phyloP scores from a whole-genome alignment of 1,284 basidiomycete species.

The Rhodotorula mucilaginosa region DNA sequence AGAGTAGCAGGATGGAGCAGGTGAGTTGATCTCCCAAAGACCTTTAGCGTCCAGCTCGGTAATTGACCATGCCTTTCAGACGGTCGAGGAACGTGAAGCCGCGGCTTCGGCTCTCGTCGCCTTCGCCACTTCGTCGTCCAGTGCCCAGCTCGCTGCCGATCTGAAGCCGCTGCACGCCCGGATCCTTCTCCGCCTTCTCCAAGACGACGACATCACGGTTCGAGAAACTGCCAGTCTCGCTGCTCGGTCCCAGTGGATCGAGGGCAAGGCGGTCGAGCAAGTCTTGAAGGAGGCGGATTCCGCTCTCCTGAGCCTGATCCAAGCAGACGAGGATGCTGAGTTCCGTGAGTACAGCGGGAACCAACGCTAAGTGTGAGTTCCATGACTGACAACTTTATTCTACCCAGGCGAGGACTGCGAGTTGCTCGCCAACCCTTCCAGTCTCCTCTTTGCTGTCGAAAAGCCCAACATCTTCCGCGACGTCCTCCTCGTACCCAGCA shows the following conservation, averaged over 20 bases:
- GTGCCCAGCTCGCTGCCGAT: background rate
- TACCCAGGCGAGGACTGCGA: conserved; percentile 22
- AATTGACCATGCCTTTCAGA: conserved; percentile 4
- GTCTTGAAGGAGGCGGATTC: conserved; percentile 3
- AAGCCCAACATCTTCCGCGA: conserved; percentile 40
- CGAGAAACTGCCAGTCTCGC: conserved; percentile 15
- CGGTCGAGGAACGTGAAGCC: conserved; percentile 36
- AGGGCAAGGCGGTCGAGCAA: conserved; percentile 25
- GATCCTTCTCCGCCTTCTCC: conserved; percentile 26
- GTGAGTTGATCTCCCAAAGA: background rate
- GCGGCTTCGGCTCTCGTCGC: conserved; percentile 23
- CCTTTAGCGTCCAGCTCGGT: accelerated
- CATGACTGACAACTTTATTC: background rate
- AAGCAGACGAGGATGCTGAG: background rate
- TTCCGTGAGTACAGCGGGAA: conserved; percentile 11
- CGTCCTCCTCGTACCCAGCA: background rate
- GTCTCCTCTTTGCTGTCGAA: conserved; percentile 38
- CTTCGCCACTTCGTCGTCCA: background rate
- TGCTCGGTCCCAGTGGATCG: background rate
- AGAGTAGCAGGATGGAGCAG: background rate
- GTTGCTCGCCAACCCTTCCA: conserved; percentile 30
- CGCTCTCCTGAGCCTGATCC: background rate
- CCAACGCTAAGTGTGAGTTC: background rate
- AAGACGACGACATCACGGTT: conserved; percentile 37
- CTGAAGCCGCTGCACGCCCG: conserved; percentile 1